Evolutionary conservation across 352 stramenopile genomes (phyloP).

Genomic region (Phytophthora syringae): DNA sequence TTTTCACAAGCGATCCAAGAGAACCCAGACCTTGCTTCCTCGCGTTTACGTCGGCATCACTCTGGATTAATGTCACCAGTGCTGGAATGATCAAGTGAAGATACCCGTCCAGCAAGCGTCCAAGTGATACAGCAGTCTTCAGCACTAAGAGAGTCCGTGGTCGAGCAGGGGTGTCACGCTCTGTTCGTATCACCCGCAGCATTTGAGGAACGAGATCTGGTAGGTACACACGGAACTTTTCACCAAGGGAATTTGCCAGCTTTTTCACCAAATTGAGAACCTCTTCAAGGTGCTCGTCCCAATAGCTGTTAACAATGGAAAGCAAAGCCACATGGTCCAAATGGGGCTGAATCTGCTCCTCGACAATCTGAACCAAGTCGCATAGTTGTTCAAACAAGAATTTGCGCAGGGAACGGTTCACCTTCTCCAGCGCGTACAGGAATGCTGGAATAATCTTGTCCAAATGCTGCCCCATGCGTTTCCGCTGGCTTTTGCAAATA

Average conservation of each 20-base stretch:
- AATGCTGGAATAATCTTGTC: slow-evolving; percentile 98
- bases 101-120: slow-evolving; percentile 81
- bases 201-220: slow-evolving; percentile 89
- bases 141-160: slow-evolving; percentile 81
- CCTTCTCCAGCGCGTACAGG: slow-evolving; percentile 92
- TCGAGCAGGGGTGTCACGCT: slow-evolving; percentile 70
- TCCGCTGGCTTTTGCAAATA: slow-evolving; percentile 97
- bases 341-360: slow-evolving; percentile 95
- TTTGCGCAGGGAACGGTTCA: slow-evolving; percentile 90
- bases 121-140: slow-evolving; percentile 81
- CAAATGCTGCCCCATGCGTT: slow-evolving; percentile 95
- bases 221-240: slow-evolving; percentile 91
- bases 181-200: slow-evolving; percentile 84
- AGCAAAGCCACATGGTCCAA: slow-evolving; percentile 85
- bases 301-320: slow-evolving; percentile 85
- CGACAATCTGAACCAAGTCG: slow-evolving; percentile 96
- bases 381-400: slow-evolving; percentile 97
- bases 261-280: slow-evolving; percentile 98
- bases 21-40: slow-evolving; percentile 84
- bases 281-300: slow-evolving; percentile 93
- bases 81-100: slow-evolving; percentile 87
- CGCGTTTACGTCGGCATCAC: slow-evolving; percentile 81
- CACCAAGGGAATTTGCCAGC: slow-evolving; percentile 81
- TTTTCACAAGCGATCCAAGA: slow-evolving; percentile 87
- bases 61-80: slow-evolving; percentile 84